These are phyloP conservation scores for Bipolaris zeicola DNA, from an alignment of 2,329 filamentous ascomycete genomes.

Conservation along the genomic window DNA sequence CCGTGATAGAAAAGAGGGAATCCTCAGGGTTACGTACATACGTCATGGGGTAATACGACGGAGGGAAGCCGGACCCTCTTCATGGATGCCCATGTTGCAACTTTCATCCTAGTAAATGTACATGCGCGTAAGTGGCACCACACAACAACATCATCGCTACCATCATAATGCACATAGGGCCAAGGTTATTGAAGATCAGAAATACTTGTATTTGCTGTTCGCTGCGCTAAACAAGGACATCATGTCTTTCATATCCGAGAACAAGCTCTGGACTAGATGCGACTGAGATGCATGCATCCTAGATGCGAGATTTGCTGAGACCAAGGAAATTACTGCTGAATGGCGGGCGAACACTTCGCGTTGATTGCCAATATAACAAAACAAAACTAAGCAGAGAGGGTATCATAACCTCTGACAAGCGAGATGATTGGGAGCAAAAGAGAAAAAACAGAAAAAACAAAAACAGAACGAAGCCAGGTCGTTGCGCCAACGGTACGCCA, in stretches of 20 bases:
- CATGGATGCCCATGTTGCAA: too few species aligned
- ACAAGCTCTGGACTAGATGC: not conserved
- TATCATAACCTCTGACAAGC: slow-evolving; percentile 18
- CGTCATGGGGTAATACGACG: too few species aligned
- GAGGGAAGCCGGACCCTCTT: too few species aligned
- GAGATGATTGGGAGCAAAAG: not conserved
- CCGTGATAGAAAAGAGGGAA: too few species aligned
- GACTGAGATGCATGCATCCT: slow-evolving; percentile 13
- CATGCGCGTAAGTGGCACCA: too few species aligned
- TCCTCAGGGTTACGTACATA: too few species aligned
- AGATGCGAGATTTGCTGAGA: slow-evolving; percentile 25
- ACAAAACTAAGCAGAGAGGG: slow-evolving; percentile 1
- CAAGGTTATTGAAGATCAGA: not conserved
- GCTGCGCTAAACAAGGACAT: not conserved
- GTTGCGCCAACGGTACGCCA: slow-evolving; percentile 16
- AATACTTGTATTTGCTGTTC: not conserved
- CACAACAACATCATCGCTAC: too few species aligned
- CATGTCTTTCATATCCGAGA: slow-evolving; percentile 4
- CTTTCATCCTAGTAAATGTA: too few species aligned
- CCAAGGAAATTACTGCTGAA: slow-evolving; percentile 11
- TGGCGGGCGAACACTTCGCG: slow-evolving; percentile 23
- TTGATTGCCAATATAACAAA: slow-evolving; percentile 2
- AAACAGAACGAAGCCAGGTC: not conserved
- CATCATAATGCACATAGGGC: too few species aligned
- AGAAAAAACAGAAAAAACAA: not conserved